Percentiles rank a stretch among this genome's conserved stretches.
Evolutionary conservation across 345 rosid species (phyloP).

Genomic region (Punica granatum): DNA sequence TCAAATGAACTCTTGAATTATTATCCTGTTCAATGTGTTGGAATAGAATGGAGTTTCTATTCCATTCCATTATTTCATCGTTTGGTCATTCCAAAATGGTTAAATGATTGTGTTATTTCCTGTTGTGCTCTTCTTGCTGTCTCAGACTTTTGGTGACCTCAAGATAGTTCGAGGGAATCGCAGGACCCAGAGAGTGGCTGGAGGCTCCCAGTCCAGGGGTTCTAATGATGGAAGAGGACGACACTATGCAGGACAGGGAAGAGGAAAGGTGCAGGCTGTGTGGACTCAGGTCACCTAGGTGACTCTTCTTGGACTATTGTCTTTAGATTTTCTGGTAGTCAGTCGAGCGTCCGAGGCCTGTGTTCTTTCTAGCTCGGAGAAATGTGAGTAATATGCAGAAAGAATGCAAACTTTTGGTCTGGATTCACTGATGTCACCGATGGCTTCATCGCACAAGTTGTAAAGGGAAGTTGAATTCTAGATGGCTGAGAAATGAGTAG

Average conservation of each 20-base stretch:
- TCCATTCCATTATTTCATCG: too few species aligned
- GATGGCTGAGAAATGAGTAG: too few species aligned
- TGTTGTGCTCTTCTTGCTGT: not conserved
- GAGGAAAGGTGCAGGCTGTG: slow-evolving; percentile 6
- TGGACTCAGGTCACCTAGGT: slow-evolving; percentile 16
- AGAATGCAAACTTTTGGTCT: not conserved
- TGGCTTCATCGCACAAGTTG: not conserved
- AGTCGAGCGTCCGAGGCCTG: too few species aligned
- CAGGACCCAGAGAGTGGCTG: slow-evolving; percentile 13
- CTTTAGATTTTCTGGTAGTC: too few species aligned
- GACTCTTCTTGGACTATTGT: not conserved
- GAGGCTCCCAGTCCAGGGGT: slow-evolving; percentile 13
- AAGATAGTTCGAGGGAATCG: slow-evolving; percentile 10
- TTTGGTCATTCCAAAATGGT: not conserved
- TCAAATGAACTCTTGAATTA: not conserved
- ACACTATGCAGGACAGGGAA: slow-evolving; percentile 5
- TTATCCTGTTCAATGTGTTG: not conserved
- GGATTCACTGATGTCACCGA: not conserved
- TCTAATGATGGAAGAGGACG: slow-evolving; percentile 17
- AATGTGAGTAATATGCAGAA: not conserved
- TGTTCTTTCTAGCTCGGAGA: not conserved
- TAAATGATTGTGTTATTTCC: not conserved
- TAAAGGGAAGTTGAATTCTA: not conserved
- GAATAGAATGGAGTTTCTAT: not conserved
- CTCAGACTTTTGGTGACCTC: slow-evolving; percentile 24